Evolutionary conservation across 2,329 filamentous ascomycete genomes (phyloP), one percentile per base, ranked within the genome.

Genomic region (Coleophoma cylindrospora): DNA sequence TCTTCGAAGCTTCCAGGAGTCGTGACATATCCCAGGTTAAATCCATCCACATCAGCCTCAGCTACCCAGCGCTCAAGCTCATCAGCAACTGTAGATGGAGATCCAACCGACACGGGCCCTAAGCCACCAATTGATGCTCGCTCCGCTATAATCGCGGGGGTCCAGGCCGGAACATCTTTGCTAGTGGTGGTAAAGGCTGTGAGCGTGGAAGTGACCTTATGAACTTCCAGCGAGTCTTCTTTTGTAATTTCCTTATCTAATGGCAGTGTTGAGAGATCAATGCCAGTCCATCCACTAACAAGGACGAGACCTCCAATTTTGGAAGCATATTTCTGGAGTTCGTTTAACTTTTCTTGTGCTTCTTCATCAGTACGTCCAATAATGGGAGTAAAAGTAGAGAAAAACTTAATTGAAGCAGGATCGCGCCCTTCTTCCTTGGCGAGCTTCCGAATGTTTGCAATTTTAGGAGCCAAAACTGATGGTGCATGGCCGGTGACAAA

Each of bases 231-330:
- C 0, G 77, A 79, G 53, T 83, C 76, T 3, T 71, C 74, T 0
- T 73, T 72, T 0, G 73, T 77, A 52, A 85, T 70, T 14, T 79
- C 77, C 54, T 83, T 72, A 53, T 84, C 81, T 0, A 83, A 60
- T 0, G 79, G 77, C 40, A 83, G 72, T 57, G 72, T 71, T 3
- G 74, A 79, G 14, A 86, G 68, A 61, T 86, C 80, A 34, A 85
- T 82, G 0, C 82, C 86, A 0, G 86, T 89, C 84, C 84, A 89
- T 1, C 85, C 85, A 21, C 83, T 83, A 54, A 89, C 89, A 12
- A 89, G 66, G 0, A 84, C 82, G 47, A 88, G 63, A 0, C 84
- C 85, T 1, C 86, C 86, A 52, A 84, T 85, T 33, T 77, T 74
- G 0, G 75, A 78, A 0, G 82, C 85, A 58, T 87, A 80, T 54